A percentile compares a stretch with the other conserved stretches of the same genome.
These are phyloP conservation scores for Pichia sp. DNA, from an alignment of 1,139 yeast genomes.

Conservation along the genomic window DNA sequence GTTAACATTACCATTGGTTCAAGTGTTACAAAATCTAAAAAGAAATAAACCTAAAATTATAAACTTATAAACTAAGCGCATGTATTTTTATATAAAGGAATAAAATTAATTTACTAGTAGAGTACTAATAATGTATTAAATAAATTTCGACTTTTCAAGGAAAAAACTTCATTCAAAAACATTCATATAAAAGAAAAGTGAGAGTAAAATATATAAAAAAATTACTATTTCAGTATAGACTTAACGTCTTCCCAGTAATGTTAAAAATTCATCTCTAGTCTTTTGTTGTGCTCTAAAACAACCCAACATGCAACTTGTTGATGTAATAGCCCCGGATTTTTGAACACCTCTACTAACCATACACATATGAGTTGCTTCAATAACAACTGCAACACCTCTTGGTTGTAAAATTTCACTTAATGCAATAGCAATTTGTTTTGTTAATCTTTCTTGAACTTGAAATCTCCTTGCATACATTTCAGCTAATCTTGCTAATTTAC, in stretches of 20 bases:
- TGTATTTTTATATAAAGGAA: not conserved
- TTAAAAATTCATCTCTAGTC: conserved; percentile 92
- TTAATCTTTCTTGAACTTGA: conserved; percentile 94
- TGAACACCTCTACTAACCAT: conserved; percentile 98
- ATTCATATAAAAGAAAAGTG: not conserved
- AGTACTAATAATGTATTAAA: not conserved
- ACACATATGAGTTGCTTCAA: conserved; percentile 98
- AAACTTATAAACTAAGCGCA: not conserved
- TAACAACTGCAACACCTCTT: conserved; percentile 95
- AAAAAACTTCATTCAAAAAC: not conserved
- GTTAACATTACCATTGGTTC: conserved; percentile 95
- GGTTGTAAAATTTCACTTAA: conserved; percentile 85
- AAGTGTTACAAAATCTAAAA: conserved; percentile 46
- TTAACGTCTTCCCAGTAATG: conserved; percentile 57
- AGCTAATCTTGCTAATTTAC: conserved; percentile 89
- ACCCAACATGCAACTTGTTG: conserved; percentile 96
- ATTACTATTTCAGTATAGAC: not conserved
- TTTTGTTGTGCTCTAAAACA: conserved; percentile 88
- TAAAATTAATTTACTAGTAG: not conserved
- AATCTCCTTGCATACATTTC: conserved; percentile 94
- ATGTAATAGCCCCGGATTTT: conserved; percentile 87
- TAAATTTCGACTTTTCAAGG: not conserved
- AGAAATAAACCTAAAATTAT: not conserved
- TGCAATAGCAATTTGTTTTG: conserved; percentile 97
- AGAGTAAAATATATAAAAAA: not conserved